These are phyloP conservation scores for Ganoderma meredithae DNA, from an alignment of 1,284 basidiomycete genomes.

Conservation along the genomic window DNA sequence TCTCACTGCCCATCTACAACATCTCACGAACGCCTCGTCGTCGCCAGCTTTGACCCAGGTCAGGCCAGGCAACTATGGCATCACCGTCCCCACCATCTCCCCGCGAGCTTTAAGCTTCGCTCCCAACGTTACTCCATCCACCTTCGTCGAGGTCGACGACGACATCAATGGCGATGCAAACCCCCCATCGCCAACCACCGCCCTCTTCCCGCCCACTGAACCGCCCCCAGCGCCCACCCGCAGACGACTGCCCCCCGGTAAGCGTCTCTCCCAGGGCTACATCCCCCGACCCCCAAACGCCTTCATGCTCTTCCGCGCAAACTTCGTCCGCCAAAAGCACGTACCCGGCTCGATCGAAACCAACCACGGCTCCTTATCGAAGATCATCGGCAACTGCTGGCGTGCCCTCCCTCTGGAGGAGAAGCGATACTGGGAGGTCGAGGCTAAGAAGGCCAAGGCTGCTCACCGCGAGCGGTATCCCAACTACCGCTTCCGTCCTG, in stretches of 20 bases:
- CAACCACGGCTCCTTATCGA: slow-evolving; percentile 79
- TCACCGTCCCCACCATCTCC: slow-evolving; percentile 44
- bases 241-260: slow-evolving; percentile 58
- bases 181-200: slow-evolving; percentile 40
- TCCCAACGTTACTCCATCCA: slow-evolving; percentile 73
- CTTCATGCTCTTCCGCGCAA: slow-evolving; percentile 93
- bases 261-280: slow-evolving; percentile 69
- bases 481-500: slow-evolving; percentile 74
- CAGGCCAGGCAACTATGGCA: slow-evolving; percentile 65
- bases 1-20: too few species aligned
- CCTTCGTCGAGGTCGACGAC: slow-evolving; percentile 58
- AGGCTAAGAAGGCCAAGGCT: slow-evolving; percentile 71
- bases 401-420: slow-evolving; percentile 69
- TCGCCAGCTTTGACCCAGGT: slow-evolving; percentile 49
- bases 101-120: slow-evolving; percentile 70
- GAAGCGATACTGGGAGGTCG: slow-evolving; percentile 69
- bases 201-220: slow-evolving; percentile 45
- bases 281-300: slow-evolving; percentile 92
- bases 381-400: slow-evolving; percentile 81
- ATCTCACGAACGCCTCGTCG: background rate
- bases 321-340: slow-evolving; percentile 83
- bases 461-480: slow-evolving; percentile 71
- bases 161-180: slow-evolving; percentile 39
- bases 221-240: slow-evolving; percentile 43
- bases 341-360: slow-evolving; percentile 87